Evolutionary conservation across 2,329 filamentous ascomycete genomes (phyloP).

Genomic region (Corinectria fuckeliana): DNA sequence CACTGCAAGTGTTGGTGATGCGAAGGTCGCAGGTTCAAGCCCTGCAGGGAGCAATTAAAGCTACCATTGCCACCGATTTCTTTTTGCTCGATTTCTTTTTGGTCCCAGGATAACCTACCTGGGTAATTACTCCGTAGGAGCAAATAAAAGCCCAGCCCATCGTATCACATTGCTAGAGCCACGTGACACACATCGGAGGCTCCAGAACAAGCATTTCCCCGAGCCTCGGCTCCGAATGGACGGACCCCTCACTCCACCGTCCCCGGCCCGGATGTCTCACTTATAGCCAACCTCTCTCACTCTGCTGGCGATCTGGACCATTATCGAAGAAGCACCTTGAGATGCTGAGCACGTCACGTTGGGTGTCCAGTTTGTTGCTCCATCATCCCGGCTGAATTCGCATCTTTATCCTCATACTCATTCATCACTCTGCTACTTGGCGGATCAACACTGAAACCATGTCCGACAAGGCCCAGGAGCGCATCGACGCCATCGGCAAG

Average conservation of each 20-base stretch:
- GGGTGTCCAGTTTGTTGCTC: background rate
- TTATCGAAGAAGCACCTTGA: background rate
- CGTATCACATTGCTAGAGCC: background rate
- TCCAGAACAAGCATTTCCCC: background rate
- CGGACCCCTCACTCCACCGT: slow-evolving; percentile 7
- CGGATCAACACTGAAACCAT: slow-evolving; percentile 17
- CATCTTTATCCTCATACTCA: background rate
- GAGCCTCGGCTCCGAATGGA: slow-evolving; percentile 19
- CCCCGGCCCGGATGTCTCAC: slow-evolving; percentile 2
- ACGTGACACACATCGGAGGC: slow-evolving; percentile 8
- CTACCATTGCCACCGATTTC: background rate
- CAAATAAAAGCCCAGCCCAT: no score
- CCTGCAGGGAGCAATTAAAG: background rate
- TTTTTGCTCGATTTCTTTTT: background rate
- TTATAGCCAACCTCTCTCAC: slow-evolving; percentile 1
- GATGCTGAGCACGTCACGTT: background rate
- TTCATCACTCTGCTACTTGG: background rate
- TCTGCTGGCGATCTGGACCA: background rate
- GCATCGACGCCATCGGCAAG: slow-evolving; percentile 47
- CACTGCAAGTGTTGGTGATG: background rate
- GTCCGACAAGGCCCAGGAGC: slow-evolving; percentile 35
- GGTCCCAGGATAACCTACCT: no score
- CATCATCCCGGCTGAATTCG: background rate
- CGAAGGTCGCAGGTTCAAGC: background rate
- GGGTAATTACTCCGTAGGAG: no score